A percentile compares a stretch with the other conserved stretches of the same genome.
These are phyloP conservation scores for Ormosia semicastrata DNA, from an alignment of 306 rosid genomes.

Conservation along the genomic window DNA sequence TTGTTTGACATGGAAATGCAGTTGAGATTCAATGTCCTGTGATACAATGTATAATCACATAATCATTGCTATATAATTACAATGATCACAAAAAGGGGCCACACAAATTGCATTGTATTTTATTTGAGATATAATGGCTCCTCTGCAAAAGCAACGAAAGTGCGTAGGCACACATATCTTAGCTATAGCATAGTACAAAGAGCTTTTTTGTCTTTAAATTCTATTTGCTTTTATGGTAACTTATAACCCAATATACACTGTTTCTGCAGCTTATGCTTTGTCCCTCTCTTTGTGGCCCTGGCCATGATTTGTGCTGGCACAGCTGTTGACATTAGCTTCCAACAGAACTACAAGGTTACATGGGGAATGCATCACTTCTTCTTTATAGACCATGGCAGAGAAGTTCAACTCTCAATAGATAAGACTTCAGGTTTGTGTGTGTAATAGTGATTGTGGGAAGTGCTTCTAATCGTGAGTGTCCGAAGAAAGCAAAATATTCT, in stretches of 20 bases:
- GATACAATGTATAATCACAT: background rate
- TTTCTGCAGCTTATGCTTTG: constrained; percentile 21
- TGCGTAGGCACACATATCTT: background rate
- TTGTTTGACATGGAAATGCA: background rate
- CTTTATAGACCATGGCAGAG: constrained; percentile 18
- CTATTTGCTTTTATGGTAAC: background rate
- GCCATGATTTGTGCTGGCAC: background rate
- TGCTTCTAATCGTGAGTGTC: no score
- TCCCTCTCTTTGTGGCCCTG: background rate
- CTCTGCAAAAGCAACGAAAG: constrained; percentile 20
- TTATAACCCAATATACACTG: background rate
- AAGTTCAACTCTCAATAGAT: constrained; percentile 37
- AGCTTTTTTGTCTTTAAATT: background rate
- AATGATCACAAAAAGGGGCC: background rate
- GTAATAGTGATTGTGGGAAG: no score
- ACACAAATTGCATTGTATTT: background rate
- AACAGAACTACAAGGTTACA: constrained; percentile 29
- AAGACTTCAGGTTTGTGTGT: constrained; percentile 26
- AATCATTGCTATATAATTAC: constrained; percentile 15
- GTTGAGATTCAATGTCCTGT: background rate
- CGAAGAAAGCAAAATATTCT: no score
- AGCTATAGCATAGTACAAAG: background rate
- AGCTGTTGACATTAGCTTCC: constrained; percentile 23
- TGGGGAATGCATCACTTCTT: constrained; percentile 27
- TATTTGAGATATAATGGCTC: constrained; percentile 15